Evolutionary conservation across 306 rosid species (phyloP).

Genomic region (Rubus idaeus): DNA sequence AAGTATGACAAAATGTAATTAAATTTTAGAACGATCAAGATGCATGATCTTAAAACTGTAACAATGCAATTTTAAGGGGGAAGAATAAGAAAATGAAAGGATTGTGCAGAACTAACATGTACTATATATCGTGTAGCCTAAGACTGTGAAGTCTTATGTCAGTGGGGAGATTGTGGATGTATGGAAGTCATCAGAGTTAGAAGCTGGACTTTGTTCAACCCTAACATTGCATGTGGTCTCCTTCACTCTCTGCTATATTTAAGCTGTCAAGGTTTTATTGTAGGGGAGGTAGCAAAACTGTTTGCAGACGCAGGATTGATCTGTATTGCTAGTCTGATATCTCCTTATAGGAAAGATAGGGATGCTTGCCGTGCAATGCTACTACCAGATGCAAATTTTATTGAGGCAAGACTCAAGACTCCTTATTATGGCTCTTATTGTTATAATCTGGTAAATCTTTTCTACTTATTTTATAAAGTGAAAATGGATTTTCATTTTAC

Average conservation of each 20-base stretch:
- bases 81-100: background rate
- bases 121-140: background rate
- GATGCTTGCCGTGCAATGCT: constrained; percentile 73
- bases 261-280: constrained; percentile 16
- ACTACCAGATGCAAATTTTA: constrained; percentile 57
- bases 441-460: constrained; percentile 5
- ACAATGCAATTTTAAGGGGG: background rate
- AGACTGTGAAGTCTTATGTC: background rate
- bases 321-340: constrained; percentile 76
- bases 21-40: background rate
- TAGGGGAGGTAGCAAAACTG: constrained; percentile 83
- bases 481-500: constrained; percentile 12
- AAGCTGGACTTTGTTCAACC: background rate
- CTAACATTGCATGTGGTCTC: background rate
- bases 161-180: background rate
- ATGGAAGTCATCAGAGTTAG: background rate
- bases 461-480: constrained; percentile 24
- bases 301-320: constrained; percentile 82
- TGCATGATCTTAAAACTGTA: background rate
- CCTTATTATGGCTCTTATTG: constrained; percentile 13
- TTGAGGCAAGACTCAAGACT: constrained; percentile 75
- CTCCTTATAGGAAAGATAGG: constrained; percentile 73
- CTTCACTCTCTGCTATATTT: background rate
- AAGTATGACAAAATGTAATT: background rate
- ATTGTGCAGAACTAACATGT: background rate